Base-by-base conservation (phyloP, 768 basidiomycete species). In the Brasilioporus rufonigricans region DNA sequence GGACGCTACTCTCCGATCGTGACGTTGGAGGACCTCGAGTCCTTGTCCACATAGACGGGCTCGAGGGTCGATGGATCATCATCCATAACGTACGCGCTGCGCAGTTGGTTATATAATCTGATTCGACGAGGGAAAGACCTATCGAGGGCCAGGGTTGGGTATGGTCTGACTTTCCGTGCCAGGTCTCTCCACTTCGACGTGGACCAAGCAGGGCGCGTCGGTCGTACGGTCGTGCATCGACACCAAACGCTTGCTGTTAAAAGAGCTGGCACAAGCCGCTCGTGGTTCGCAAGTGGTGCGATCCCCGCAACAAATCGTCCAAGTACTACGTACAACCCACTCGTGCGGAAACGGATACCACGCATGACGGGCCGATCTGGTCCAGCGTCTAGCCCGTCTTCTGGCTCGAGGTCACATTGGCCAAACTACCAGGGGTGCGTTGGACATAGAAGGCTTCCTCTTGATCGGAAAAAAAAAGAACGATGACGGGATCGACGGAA, bases 401-500 rank as follows among this genome's bases (percentile, higher is more conserved):
- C 23, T 24, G n/a, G 19, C 4, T 24, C 40, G 8, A 32, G 19
- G 2, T 48, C 47, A 21, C n/a, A 13, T 32, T 19, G 19, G 11
- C 31, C 45, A 32, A 31, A 33, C 46, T 19, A 21, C 31, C 6
- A 35, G 32, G 44, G 11, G 16, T 6, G 19, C 10, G 44, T 44
- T 29, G 16, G 23, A 24, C 23, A 24, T 21, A 41, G 23, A 16
- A 43, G 41, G 14, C 44, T 45, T 44, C 43, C 8, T 4, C 18
- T 29, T 50, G 43, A 44, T 44, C 39, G 12, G 35, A 27, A 46
- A n/a, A n/a, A n/a, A 16, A 46, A 29, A n/a, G 12, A 7, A 18
- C 8, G 45, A 23, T 36, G 16, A 58, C 45, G 41, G 21, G 48
- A 59, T 56, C 47, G 53, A 60, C 48, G 50, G 54, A 60, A 56